phyloP scores from a whole-genome alignment of 2,329 filamentous ascomycete genomes.

The Monilinia vaccinii-corymbosi region DNA sequence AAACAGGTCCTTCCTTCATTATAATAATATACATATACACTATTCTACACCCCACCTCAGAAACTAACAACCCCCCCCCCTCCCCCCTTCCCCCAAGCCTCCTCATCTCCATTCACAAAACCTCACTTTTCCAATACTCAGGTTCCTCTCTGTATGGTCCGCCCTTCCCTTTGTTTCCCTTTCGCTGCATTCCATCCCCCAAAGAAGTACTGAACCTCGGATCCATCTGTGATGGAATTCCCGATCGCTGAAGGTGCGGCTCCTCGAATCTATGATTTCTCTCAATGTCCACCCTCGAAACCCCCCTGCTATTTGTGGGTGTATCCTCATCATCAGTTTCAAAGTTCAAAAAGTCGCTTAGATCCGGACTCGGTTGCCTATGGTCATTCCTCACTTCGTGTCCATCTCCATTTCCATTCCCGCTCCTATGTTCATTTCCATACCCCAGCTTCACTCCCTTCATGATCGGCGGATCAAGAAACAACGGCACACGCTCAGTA shows the following conservation, averaged over 20 bases:
- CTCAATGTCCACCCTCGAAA: not conserved
- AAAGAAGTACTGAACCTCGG: slow-evolving; percentile 23
- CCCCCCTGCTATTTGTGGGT: slow-evolving; percentile 16
- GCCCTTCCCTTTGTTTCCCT: not conserved
- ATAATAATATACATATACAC: not conserved
- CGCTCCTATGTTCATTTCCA: no score
- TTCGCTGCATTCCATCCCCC: not conserved
- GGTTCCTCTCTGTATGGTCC: slow-evolving; percentile 12
- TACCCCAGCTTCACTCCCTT: slow-evolving; percentile 7
- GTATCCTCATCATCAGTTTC: slow-evolving; percentile 25
- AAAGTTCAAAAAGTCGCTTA: slow-evolving; percentile 24
- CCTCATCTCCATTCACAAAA: not conserved
- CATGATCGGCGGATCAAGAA: slow-evolving; percentile 22
- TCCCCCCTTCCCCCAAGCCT: not conserved
- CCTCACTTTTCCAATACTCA: not conserved
- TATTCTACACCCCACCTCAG: not conserved
- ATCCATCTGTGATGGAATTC: not conserved
- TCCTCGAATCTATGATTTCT: not conserved
- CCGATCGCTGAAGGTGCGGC: not conserved
- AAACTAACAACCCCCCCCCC: not conserved
- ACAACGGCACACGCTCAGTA: slow-evolving; percentile 22
- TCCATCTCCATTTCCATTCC: not conserved
- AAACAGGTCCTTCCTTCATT: no score
- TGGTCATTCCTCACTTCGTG: slow-evolving; percentile 14
- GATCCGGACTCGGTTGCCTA: slow-evolving; percentile 26